Conservation (phyloP, 2,329 filamentous ascomycete species). For the Botrytis byssoidea region DNA sequence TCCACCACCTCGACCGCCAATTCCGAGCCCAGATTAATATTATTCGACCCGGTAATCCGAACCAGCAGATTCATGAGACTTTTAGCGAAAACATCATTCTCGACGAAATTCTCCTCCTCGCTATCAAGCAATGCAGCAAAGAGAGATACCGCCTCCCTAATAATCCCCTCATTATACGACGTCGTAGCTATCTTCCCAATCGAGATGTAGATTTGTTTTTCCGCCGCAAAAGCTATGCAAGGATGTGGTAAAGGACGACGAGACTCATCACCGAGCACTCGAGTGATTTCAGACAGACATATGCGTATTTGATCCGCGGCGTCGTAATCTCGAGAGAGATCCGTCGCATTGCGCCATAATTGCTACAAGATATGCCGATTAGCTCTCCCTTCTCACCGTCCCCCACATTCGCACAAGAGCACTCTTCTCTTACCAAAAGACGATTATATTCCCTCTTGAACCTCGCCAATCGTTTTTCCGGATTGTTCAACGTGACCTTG, state of each 20-base stretch:
- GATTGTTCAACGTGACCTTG: slow-evolving; percentile 61
- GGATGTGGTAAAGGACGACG: slow-evolving; percentile 85
- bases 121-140: slow-evolving; percentile 93
- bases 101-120: slow-evolving; percentile 92
- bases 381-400: not conserved
- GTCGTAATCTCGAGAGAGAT: slow-evolving; percentile 58
- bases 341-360: slow-evolving; percentile 61
- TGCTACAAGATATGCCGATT: slow-evolving; percentile 41
- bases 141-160: slow-evolving; percentile 79
- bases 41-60: slow-evolving; percentile 71
- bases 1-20: slow-evolving; percentile 89
- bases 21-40: slow-evolving; percentile 70
- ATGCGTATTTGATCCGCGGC: slow-evolving; percentile 62
- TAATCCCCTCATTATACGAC: slow-evolving; percentile 80
- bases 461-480: slow-evolving; percentile 61
- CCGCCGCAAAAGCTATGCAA: slow-evolving; percentile 82
- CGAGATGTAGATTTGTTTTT: slow-evolving; percentile 84
- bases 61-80: slow-evolving; percentile 85
- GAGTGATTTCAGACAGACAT: slow-evolving; percentile 61
- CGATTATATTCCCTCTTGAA: slow-evolving; percentile 66
- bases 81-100: slow-evolving; percentile 79
- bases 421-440: slow-evolving; percentile 50
- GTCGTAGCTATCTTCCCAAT: slow-evolving; percentile 86
- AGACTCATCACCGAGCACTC: slow-evolving; percentile 83
- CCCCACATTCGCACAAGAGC: not conserved